These are phyloP conservation scores for Boletus sp. DNA, from an alignment of 1,284 basidiomycete genomes.

Conservation along the genomic window DNA sequence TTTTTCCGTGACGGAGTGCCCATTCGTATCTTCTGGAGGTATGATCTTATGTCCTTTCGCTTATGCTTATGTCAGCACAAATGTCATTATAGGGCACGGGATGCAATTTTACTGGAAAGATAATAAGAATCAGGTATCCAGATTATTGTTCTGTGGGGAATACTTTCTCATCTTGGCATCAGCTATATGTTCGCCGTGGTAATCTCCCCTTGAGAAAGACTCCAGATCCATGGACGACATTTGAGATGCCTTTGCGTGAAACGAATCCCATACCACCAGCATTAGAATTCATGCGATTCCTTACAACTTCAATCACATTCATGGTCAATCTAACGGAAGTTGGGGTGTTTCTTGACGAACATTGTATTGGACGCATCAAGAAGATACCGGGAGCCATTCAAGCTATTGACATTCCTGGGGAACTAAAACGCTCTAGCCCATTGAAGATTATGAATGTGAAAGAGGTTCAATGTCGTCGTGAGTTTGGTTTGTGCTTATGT, in stretches of 20 bases:
- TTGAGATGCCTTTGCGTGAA: constrained; percentile 86
- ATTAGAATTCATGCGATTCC: constrained; percentile 84
- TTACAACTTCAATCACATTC: constrained; percentile 90
- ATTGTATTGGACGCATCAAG: constrained; percentile 66
- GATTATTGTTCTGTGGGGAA: constrained; percentile 24
- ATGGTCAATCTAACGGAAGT: constrained; percentile 78
- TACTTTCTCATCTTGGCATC: background rate
- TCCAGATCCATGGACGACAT: constrained; percentile 72
- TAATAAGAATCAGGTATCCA: background rate
- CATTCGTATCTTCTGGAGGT: constrained; percentile 11
- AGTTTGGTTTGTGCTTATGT: background rate
- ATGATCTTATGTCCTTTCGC: background rate
- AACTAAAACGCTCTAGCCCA: constrained; percentile 45
- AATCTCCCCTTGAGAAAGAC: constrained; percentile 38
- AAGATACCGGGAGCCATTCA: constrained; percentile 44
- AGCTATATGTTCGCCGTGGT: constrained; percentile 52
- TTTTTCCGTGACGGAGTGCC: constrained; percentile 11
- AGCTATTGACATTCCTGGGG: constrained; percentile 44
- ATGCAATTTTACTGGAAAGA: background rate
- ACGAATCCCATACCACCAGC: constrained; percentile 76
- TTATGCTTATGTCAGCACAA: background rate
- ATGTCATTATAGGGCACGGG: background rate
- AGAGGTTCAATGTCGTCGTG: constrained; percentile 1
- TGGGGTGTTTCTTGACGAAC: constrained; percentile 74
- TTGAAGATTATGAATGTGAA: constrained; percentile 51